Conservation (phyloP, 2,329 filamentous ascomycete species). For the Calonectria pauciramosa region DNA sequence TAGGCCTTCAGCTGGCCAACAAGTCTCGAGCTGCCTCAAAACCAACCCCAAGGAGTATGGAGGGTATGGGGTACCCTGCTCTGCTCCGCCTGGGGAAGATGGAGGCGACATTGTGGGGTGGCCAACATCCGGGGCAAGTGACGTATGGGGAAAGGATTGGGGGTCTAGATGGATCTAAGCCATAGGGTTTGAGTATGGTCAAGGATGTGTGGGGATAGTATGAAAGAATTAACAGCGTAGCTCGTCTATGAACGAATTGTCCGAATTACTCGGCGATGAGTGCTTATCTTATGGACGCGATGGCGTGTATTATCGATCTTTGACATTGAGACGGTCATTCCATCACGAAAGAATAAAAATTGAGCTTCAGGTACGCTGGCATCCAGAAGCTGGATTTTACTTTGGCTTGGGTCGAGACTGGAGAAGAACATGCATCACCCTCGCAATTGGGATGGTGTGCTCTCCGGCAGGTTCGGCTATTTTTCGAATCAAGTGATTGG, state of each 20-base stretch:
- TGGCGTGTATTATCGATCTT: not conserved
- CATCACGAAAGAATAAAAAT: not conserved
- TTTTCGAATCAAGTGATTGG: not conserved
- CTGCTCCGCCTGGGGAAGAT: not conserved
- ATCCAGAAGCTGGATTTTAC: not conserved
- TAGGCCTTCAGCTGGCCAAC: not conserved
- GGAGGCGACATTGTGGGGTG: not conserved
- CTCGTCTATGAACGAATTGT: not conserved
- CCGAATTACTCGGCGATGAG: not conserved
- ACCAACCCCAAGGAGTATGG: not conserved
- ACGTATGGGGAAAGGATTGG: not conserved
- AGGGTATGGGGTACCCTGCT: not conserved
- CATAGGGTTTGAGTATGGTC: not conserved
- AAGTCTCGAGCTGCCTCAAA: not conserved
- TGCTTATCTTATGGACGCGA: not conserved
- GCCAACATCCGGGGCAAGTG: not conserved
- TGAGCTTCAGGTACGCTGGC: fast-evolving
- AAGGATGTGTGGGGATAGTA: not conserved
- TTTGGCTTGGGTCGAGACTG: not conserved
- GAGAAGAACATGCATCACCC: not conserved
- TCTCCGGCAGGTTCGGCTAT: not conserved
- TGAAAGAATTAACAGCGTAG: not conserved
- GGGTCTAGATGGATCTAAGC: not conserved
- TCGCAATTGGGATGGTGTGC: not conserved
- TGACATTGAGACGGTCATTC: not conserved